Evolutionary conservation across 2,329 filamentous ascomycete genomes (phyloP).

Genomic region (Colletotrichum salicis): DNA sequence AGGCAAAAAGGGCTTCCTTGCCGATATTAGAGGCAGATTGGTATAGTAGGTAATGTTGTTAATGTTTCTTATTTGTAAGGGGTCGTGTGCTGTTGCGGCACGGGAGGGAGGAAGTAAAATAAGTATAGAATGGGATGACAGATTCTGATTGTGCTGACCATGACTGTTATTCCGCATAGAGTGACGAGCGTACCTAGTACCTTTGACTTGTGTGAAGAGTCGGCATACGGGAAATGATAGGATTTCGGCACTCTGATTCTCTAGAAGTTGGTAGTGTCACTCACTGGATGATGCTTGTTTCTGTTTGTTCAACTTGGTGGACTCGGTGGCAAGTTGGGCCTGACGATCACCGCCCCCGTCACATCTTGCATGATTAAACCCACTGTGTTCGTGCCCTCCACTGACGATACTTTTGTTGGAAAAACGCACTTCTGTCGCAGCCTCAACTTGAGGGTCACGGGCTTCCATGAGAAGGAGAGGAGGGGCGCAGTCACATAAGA

Average conservation of each 20-base stretch:
- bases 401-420: background rate
- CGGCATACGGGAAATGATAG: background rate
- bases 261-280: background rate
- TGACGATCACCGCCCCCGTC: background rate
- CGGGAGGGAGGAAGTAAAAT: background rate
- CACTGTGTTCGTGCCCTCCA: background rate
- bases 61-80: slow-evolving; percentile 7
- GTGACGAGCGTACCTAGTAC: too few species aligned
- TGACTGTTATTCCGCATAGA: background rate
- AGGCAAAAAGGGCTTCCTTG: background rate
- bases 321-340: background rate
- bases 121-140: background rate
- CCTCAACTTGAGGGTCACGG: background rate
- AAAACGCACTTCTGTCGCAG: background rate
- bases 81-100: background rate
- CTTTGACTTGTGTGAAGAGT: too few species aligned
- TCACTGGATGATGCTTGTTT: background rate
- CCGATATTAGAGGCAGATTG: background rate
- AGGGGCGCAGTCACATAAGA: slow-evolving; percentile 18
- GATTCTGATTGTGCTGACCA: background rate
- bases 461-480: background rate
- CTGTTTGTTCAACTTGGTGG: background rate
- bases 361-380: background rate
- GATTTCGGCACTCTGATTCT: background rate
- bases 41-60: background rate